These are phyloP conservation scores for Petrea volubilis DNA, from an alignment of 257 asterid species.

Conservation along the genomic window DNA sequence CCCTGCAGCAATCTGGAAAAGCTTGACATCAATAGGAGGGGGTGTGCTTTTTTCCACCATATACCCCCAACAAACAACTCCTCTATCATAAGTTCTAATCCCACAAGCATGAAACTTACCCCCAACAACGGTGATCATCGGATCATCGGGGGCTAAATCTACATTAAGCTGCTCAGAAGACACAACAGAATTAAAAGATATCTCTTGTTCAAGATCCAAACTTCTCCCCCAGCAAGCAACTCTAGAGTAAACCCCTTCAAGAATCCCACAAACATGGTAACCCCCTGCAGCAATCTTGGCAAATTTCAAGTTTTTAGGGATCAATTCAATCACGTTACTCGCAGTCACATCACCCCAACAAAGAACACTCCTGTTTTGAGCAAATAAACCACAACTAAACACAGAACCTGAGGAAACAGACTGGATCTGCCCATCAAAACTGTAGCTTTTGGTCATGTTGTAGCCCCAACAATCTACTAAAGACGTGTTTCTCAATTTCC, in stretches of 20 bases:
- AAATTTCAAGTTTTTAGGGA: slow-evolving; percentile 49
- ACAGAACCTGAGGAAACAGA: slow-evolving; percentile 71
- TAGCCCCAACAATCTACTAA: slow-evolving; percentile 90
- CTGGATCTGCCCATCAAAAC: slow-evolving; percentile 63
- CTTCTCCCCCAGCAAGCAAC: slow-evolving; percentile 72
- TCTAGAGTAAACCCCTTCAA: slow-evolving; percentile 48
- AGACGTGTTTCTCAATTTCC: slow-evolving; percentile 50
- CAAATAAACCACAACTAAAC: slow-evolving; percentile 68
- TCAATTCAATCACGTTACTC: slow-evolving; percentile 43
- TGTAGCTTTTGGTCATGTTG: slow-evolving; percentile 61
- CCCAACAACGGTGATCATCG: slow-evolving; percentile 63
- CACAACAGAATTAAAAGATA: slow-evolving; percentile 17
- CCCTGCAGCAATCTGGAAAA: slow-evolving; percentile 73
- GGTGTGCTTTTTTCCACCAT: slow-evolving; percentile 51
- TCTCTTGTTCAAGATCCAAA: slow-evolving; percentile 44
- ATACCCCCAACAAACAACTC: slow-evolving; percentile 74
- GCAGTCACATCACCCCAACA: slow-evolving; percentile 80
- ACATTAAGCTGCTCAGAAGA: slow-evolving; percentile 36
- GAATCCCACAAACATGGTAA: slow-evolving; percentile 72
- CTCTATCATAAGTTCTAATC: slow-evolving; percentile 53
- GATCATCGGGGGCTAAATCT: slow-evolving; percentile 51
- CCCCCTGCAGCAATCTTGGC: slow-evolving; percentile 72
- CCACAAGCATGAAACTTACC: slow-evolving; percentile 77
- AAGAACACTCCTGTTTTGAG: slow-evolving; percentile 61
- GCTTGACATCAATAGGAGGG: slow-evolving; percentile 58